A percentile compares a stretch with the other conserved stretches of the same genome.
These are phyloP conservation scores for Neoboletus brunneissimus DNA, from an alignment of 768 basidiomycete species.

Conservation along the genomic window DNA sequence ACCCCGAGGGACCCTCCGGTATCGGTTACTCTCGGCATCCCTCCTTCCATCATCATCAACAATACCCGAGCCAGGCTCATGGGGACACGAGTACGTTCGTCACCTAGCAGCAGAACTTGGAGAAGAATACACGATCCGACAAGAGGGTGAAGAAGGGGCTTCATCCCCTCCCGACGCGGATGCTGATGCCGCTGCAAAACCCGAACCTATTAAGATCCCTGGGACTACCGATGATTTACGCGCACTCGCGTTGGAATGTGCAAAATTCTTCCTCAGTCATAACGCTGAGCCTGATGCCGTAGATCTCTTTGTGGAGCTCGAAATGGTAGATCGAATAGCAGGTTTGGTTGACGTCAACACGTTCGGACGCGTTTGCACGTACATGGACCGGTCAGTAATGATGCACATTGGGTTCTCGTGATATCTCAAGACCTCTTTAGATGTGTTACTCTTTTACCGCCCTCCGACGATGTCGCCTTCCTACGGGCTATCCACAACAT, in stretches of 20 bases:
- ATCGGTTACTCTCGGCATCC: conserved; percentile 80
- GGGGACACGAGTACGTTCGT: conserved; percentile 99
- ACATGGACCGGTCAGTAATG: conserved; percentile 82
- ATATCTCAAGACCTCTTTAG: conserved; percentile 33
- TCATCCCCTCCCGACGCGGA: conserved; percentile 25
- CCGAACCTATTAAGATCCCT: conserved; percentile 32
- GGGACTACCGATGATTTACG: conserved; percentile 76
- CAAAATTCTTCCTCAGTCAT: conserved; percentile 84
- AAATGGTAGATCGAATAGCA: conserved; percentile 78
- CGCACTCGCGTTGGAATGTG: conserved; percentile 76
- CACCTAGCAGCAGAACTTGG: conserved; percentile 96
- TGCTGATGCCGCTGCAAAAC: conserved; percentile 27
- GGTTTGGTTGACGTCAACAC: conserved; percentile 84
- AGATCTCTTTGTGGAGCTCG: conserved; percentile 90
- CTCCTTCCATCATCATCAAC: conserved; percentile 62
- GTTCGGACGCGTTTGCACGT: conserved; percentile 85
- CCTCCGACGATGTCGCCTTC: conserved; percentile 91
- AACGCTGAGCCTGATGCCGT: conserved; percentile 99
- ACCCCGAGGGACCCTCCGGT: conserved; percentile 91
- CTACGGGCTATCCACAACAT: conserved; percentile 84
- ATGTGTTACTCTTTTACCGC: conserved; percentile 86
- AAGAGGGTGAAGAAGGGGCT: conserved; percentile 45
- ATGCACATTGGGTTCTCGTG: background rate
- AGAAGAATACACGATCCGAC: conserved; percentile 81
- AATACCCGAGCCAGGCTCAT: conserved; percentile 86